Evolutionary conservation across 2,329 filamentous ascomycete genomes (phyloP).

Genomic region (Botryotinia narcissicola): DNA sequence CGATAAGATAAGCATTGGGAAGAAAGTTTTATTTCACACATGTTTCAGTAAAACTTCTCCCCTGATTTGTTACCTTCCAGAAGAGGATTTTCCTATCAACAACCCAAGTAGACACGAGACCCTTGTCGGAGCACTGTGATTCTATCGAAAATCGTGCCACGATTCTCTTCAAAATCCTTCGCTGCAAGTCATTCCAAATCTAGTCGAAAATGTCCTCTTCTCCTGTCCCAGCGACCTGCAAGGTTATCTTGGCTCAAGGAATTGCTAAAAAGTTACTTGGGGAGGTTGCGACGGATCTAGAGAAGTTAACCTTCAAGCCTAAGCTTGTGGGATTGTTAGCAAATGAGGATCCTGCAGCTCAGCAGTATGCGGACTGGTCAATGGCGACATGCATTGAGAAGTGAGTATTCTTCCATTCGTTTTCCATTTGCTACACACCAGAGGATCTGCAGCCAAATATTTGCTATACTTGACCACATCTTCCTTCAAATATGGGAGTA

Average conservation of each 20-base stretch:
- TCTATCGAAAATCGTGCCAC: background rate
- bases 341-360: constrained; percentile 84
- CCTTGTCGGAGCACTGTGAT: background rate
- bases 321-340: constrained; percentile 88
- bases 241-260: constrained; percentile 84
- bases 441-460: too few species aligned
- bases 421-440: background rate
- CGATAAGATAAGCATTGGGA: constrained; percentile 13
- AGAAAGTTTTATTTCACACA: constrained; percentile 8
- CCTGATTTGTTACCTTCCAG: background rate
- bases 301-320: constrained; percentile 69
- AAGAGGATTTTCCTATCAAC: background rate
- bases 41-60: background rate
- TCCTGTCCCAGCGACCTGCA: constrained; percentile 61
- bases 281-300: constrained; percentile 75
- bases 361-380: constrained; percentile 96
- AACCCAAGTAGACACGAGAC: background rate
- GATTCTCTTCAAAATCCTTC: background rate
- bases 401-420: constrained; percentile 54
- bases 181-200: background rate
- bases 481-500: too few species aligned
- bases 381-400: constrained; percentile 95
- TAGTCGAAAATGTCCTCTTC: constrained; percentile 23
- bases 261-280: constrained; percentile 78
- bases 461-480: background rate